phyloP scores from a whole-genome alignment of 2,329 filamentous ascomycete genomes.

The Aspergillus novofumigatus region DNA sequence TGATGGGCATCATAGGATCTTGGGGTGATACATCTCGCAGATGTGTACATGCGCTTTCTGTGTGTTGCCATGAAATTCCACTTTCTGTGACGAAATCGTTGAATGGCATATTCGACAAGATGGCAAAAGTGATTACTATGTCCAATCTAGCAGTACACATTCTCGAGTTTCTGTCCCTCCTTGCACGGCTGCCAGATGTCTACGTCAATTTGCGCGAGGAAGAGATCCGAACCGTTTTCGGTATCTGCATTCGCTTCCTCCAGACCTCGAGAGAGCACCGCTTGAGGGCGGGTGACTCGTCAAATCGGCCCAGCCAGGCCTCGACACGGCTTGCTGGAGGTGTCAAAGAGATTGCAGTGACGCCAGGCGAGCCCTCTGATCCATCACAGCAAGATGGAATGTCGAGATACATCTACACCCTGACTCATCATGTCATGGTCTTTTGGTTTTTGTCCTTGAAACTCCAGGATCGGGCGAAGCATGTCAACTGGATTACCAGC shows the following conservation, averaged over 20 bases:
- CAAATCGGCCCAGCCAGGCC: constrained; percentile 31
- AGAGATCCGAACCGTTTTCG: constrained; percentile 90
- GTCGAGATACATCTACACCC: constrained; percentile 86
- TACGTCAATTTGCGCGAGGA: constrained; percentile 87
- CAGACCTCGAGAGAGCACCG: constrained; percentile 72
- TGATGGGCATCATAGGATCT: constrained; percentile 70
- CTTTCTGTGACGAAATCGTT: constrained; percentile 80
- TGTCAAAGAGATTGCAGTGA: constrained; percentile 39
- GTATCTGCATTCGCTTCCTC: constrained; percentile 88
- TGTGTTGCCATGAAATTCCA: constrained; percentile 93
- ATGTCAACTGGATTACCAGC: constrained; percentile 86
- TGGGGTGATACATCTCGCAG: constrained; percentile 85
- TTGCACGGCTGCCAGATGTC: constrained; percentile 77
- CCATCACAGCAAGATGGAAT: constrained; percentile 63
- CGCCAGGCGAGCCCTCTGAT: constrained; percentile 28
- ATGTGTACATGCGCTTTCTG: constrained; percentile 89
- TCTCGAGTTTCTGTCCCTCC: constrained; percentile 85
- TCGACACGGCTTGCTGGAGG: constrained; percentile 41
- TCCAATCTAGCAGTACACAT: constrained; percentile 90
- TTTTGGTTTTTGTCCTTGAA: constrained; percentile 96
- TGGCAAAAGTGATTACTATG: constrained; percentile 95
- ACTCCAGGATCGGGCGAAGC: constrained; percentile 73
- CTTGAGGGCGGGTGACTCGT: constrained; percentile 30
- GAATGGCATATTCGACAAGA: constrained; percentile 81
- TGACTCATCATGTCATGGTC: constrained; percentile 91